Evolutionary conservation across 2,329 filamentous ascomycete species (phyloP), one percentile per base, ranked within the genome.

Genomic region (Colletotrichum camelliae): DNA sequence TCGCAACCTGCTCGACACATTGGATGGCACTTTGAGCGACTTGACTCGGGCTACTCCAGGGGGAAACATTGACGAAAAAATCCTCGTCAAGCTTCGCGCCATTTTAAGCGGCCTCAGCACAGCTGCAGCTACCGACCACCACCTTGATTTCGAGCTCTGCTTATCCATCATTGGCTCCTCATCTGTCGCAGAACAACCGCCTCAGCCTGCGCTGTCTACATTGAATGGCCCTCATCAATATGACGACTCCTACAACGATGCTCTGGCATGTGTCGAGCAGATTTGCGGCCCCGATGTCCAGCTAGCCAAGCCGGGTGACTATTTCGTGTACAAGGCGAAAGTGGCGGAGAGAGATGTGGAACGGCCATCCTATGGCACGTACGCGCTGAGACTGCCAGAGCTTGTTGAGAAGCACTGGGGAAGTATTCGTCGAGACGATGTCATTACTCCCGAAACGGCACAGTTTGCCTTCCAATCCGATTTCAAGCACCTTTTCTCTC

Each of bases 321-420:
- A 33, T 21, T 58, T 58, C 18, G 57, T 31, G 9, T 61, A 76
- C 24, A 27, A 37, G 35, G 24, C 24, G 5, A 24, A 64, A 15
- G 33, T 68, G 18, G 43, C 29, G 5, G 15, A 66, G 55, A 69
- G 76, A 27, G 55, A 67, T 10, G 18, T 37, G 7, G 39, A 21
- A 4, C 43, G 62, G 55, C 76, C 69, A 29, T 33, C 24, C 21
- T 77, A 76, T 48, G 37, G 48, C 43, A 29, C 5, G 7, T 35
- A 48, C 39, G 74, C 74, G 9, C 60, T 57, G 13, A 18, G n/a
- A 64, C 78, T 84, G 81, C 80, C 80, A 7, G 29, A 72, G 2
- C 77, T 81, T 31, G 81, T 80, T 5, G 77, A 80, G 12, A 66
- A 69, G 3, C 78, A 82, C 72, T 84, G 84, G 84, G 35, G 76